Conservation (phyloP, 495 filamentous ascomycete genomes). For the Evernia prunastri region DNA sequence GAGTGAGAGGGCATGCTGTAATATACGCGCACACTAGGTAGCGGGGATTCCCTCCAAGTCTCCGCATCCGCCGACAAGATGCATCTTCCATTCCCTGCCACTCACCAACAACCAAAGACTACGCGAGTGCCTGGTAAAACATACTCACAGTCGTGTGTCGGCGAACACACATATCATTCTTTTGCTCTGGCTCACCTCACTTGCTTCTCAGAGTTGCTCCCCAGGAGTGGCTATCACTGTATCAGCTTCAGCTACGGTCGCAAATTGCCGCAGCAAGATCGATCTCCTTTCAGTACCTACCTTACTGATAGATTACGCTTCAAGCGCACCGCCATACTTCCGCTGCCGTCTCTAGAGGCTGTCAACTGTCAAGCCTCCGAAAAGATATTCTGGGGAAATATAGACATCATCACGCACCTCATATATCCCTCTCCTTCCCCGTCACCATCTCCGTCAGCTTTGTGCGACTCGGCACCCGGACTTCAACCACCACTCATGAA, state of each 20-base stretch:
- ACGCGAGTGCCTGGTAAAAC: neutral
- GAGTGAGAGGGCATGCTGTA: constrained; percentile 8
- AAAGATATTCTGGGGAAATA: constrained; percentile 7
- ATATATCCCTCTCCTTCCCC: constrained; percentile 1
- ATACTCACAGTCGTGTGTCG: constrained; percentile 2
- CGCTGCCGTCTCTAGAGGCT: constrained; percentile 20
- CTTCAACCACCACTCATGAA: constrained; percentile 12
- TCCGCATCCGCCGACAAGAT: constrained; percentile 21
- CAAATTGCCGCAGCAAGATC: constrained; percentile 20
- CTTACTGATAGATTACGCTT: constrained; percentile 16
- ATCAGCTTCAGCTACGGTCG: constrained; percentile 20
- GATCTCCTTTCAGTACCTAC: constrained; percentile 16
- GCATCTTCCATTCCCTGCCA: constrained; percentile 24
- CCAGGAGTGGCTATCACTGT: neutral
- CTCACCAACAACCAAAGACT: constrained; percentile 17
- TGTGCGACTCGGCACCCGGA: constrained; percentile 17
- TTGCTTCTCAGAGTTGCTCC: constrained; percentile 8
- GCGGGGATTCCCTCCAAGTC: constrained; percentile 11
- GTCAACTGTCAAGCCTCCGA: constrained; percentile 15
- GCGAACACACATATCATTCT: neutral
- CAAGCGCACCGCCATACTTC: constrained; percentile 16
- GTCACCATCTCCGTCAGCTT: constrained; percentile 12
- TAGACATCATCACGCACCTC: constrained; percentile 3
- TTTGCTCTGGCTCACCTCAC: neutral
- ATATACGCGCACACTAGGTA: constrained; percentile 11